These are phyloP conservation scores for Guillardia theta DNA, from an alignment of 78 protist species.

Conservation along the genomic window DNA sequence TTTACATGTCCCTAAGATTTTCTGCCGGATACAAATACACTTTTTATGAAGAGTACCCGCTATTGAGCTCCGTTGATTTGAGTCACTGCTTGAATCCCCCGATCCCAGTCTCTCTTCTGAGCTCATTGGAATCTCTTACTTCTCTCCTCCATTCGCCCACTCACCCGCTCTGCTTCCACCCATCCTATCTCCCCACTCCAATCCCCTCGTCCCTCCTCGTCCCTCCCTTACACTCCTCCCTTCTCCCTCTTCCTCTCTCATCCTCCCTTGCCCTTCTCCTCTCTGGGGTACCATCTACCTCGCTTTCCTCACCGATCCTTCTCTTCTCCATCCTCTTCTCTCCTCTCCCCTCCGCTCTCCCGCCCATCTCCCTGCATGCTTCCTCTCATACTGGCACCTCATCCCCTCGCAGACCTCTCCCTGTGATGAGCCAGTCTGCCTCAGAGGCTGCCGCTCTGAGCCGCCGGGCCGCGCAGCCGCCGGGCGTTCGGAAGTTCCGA, in stretches of 20 bases:
- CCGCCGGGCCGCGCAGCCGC: no score
- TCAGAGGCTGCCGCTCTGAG: no score
- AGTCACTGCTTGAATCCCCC: not conserved
- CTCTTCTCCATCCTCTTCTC: not conserved
- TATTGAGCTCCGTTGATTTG: not conserved
- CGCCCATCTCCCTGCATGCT: no score
- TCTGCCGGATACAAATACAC: not conserved
- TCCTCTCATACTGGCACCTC: no score
- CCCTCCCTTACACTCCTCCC: not conserved
- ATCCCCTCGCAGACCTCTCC: not conserved
- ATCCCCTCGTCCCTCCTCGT: not conserved
- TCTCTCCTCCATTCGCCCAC: not conserved
- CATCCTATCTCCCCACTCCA: not conserved
- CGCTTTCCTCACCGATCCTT: not conserved
- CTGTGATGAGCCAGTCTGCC: not conserved
- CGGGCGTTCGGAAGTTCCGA: no score
- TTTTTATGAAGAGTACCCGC: no score
- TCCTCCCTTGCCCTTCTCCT: not conserved
- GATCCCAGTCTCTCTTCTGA: not conserved
- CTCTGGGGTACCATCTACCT: not conserved
- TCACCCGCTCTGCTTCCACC: not conserved
- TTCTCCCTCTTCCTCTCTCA: not conserved
- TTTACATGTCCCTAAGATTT: not conserved
- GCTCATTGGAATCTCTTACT: not conserved
- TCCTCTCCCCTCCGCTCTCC: not conserved